Base-by-base conservation (phyloP, 306 rosid species). In the Hippophae gyantsensis region DNA sequence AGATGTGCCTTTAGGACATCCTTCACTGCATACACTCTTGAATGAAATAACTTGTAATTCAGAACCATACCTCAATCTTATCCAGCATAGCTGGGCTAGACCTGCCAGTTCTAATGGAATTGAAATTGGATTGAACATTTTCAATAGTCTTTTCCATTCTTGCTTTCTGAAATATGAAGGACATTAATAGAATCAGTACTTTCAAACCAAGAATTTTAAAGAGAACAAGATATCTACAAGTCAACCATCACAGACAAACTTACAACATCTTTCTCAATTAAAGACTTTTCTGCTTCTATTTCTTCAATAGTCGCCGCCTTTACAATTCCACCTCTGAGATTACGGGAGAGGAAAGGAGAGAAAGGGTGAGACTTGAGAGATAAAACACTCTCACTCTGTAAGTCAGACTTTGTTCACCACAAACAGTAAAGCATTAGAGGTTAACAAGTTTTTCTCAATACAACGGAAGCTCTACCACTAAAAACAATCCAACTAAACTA, bases 231-330 rank as follows among this genome's bases (percentile, higher is more conserved):
- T 43, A 7, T 25, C 13, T 7, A 11, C 8, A 41, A 45, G 66
- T 14, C 32, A 48, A 60, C 57, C 27, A 38, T 47, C 9, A 13
- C 0, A 9, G 57, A 68, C 46, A 48, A 13, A 70, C 90, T 78
- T 74, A 92, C 99, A 67, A 73, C 87, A 68, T 92, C 96, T 53
- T 78, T 82, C 74, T 80, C 95, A 23, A 92, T 86, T 55, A 64
- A 54, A 6, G 94, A 62, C 49, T 92, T 92, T 63, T 92, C 95
- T 0, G 95, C 99, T 84, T 92, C 95, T 43, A 92, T 92, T 83
- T 92, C 99, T 69, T 88, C 99, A n/a, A 85, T 75, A 61, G 96
- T 88, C 40, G 99, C 95, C 11, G 95, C 88, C 58, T 79, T 83
- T 23, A 88, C 86, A 64, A 71, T 38, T 63, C 68, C 70, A 44